Evolutionary conservation across 2,329 filamentous ascomycete genomes (phyloP).

Genomic region (Phialophora chinensis): DNA sequence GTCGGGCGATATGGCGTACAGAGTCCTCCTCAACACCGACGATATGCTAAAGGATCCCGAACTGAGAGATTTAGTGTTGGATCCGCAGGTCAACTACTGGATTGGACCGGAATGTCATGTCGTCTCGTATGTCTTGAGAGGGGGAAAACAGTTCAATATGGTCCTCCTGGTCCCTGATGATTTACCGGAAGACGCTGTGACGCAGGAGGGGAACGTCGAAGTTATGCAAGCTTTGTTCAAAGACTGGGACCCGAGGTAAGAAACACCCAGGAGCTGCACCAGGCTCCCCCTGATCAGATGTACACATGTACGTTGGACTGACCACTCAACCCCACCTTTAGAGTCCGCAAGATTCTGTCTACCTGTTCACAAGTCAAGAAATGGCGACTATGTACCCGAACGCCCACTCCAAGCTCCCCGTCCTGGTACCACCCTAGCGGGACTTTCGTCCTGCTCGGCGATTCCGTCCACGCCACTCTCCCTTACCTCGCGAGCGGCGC

Average conservation of each 20-base stretch:
- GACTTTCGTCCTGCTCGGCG: constrained; percentile 63
- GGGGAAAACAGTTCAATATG: constrained; percentile 55
- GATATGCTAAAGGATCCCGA: constrained; percentile 58
- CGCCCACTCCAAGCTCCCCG: constrained; percentile 2
- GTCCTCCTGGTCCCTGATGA: constrained; percentile 57
- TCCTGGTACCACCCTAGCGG: constrained; percentile 8
- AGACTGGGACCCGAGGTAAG: constrained; percentile 49
- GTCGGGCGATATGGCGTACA: constrained; percentile 64
- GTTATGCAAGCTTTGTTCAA: constrained; percentile 44
- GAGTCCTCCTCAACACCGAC: constrained; percentile 57
- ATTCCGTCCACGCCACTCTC: constrained; percentile 68
- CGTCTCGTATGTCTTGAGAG: constrained; percentile 55
- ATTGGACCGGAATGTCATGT: constrained; percentile 60
- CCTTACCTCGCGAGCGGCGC: constrained; percentile 61
- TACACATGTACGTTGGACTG: background rate
- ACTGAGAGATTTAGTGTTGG: constrained; percentile 52
- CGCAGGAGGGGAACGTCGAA: constrained; percentile 44
- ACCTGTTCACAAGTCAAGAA: background rate
- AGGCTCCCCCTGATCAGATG: background rate
- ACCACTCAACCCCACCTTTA: constrained; percentile 10
- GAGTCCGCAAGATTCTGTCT: background rate
- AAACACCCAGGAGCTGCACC: background rate
- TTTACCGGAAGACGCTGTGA: constrained; percentile 44
- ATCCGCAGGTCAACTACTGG: constrained; percentile 62
- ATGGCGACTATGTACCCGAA: background rate